These are phyloP conservation scores for Suillus hirtellus DNA, from an alignment of 768 basidiomycete genomes.

Conservation along the genomic window DNA sequence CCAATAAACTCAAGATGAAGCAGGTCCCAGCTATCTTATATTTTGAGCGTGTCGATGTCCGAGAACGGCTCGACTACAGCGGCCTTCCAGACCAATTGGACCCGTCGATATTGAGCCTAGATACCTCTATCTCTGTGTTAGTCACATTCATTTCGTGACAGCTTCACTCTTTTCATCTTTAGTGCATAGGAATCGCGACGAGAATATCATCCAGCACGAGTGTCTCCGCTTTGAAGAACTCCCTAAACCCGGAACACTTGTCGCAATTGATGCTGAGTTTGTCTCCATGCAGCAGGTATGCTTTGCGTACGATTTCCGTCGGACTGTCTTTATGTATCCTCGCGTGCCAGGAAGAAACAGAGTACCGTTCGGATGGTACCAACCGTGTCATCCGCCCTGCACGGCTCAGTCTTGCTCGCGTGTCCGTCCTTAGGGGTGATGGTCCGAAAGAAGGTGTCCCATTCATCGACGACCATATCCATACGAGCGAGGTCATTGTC, in stretches of 20 bases:
- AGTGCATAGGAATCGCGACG: slow-evolving; percentile 69
- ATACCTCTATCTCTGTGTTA: slow-evolving; percentile 87
- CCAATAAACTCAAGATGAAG: slow-evolving; percentile 19
- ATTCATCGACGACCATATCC: slow-evolving; percentile 98
- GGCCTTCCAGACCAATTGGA: slow-evolving; percentile 68
- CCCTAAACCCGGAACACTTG: slow-evolving; percentile 81
- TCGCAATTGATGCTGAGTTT: slow-evolving; percentile 98
- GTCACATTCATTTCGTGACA: slow-evolving; percentile 23
- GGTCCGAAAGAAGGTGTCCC: slow-evolving; percentile 80
- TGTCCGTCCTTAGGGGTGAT: slow-evolving; percentile 89
- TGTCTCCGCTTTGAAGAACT: slow-evolving; percentile 71
- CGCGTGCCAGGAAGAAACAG: slow-evolving; percentile 79
- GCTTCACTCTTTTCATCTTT: neutral
- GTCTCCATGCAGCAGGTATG: slow-evolving; percentile 91
- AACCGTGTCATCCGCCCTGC: slow-evolving; percentile 92
- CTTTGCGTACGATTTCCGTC: slow-evolving; percentile 1
- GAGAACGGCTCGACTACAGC: slow-evolving; percentile 59
- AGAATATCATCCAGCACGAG: slow-evolving; percentile 73
- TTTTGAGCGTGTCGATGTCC: slow-evolving; percentile 72
- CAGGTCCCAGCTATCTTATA: slow-evolving; percentile 91
- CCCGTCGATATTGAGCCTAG: slow-evolving; percentile 72
- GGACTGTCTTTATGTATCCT: neutral
- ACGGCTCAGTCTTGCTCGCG: slow-evolving; percentile 88
- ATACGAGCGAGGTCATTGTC: slow-evolving; percentile 92
- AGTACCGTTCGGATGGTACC: slow-evolving; percentile 92